Evolutionary conservation across 768 basidiomycete species (phyloP).

Genomic region (Pleurotus djamor): DNA sequence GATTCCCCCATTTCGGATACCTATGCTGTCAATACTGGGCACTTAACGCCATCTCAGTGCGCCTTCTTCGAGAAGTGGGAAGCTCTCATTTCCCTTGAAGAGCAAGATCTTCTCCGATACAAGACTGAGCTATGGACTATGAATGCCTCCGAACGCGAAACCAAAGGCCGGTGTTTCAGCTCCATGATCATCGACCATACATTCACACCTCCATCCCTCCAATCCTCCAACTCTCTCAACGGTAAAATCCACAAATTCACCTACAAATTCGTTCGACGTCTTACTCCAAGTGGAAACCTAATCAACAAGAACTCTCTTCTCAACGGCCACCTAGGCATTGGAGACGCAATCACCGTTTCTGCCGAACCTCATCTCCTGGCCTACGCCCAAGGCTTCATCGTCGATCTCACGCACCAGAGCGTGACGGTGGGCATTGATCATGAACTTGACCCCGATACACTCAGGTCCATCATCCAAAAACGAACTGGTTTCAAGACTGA

Average conservation of each 20-base stretch:
- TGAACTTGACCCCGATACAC: slow-evolving; percentile 49
- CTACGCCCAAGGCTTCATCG: slow-evolving; percentile 79
- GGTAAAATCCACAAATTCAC: slow-evolving; percentile 75
- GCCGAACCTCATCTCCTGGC: slow-evolving; percentile 87
- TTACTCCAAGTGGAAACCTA: slow-evolving; percentile 3
- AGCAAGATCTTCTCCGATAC: slow-evolving; percentile 81
- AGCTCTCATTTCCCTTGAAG: slow-evolving; percentile 76
- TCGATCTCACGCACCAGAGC: slow-evolving; percentile 60
- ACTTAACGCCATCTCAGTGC: slow-evolving; percentile 64
- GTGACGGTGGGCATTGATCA: slow-evolving; percentile 86
- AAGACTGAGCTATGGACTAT: slow-evolving; percentile 94
- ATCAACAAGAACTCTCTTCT: slow-evolving; percentile 44
- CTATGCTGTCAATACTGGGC: slow-evolving; percentile 77
- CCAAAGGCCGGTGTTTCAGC: slow-evolving; percentile 80
- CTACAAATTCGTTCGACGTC: slow-evolving; percentile 62
- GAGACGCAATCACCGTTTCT: slow-evolving; percentile 86
- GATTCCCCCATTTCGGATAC: slow-evolving; percentile 59
- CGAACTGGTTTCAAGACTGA: slow-evolving; percentile 3
- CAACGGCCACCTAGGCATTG: slow-evolving; percentile 73
- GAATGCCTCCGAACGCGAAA: slow-evolving; percentile 75
- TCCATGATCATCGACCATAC: slow-evolving; percentile 67
- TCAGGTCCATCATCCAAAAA: slow-evolving; percentile 26
- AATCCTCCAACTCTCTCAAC: slow-evolving; percentile 3
- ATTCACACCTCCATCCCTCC: slow-evolving; percentile 23
- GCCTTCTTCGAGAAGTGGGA: slow-evolving; percentile 95